Conservation (phyloP, 2,329 filamentous ascomycete species). For the Volutella citrinella region DNA sequence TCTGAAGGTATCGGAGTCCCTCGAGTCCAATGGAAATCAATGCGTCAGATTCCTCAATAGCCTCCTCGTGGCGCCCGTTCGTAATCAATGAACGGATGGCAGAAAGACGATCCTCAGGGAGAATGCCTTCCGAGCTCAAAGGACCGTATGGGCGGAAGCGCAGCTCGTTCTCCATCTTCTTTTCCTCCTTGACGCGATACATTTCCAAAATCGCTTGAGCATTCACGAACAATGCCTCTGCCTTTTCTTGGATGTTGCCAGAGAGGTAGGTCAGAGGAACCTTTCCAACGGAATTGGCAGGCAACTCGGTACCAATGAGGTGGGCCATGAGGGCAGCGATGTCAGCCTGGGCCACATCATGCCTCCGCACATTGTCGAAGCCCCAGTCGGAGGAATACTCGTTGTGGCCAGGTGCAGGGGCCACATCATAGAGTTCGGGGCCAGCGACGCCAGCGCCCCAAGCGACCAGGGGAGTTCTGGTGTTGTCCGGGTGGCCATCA, state of each 20-base stretch:
- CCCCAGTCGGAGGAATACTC: conserved; percentile 90
- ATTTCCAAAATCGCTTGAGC: conserved; percentile 87
- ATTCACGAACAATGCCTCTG: conserved; percentile 80
- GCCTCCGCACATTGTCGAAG: conserved; percentile 73
- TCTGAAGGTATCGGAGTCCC: conserved; percentile 90
- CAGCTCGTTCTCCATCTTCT: conserved; percentile 73
- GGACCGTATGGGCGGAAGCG: conserved; percentile 73
- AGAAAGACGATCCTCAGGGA: conserved; percentile 63
- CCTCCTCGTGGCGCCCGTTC: conserved; percentile 64
- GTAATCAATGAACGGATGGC: conserved; percentile 68
- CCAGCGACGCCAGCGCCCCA: conserved; percentile 91
- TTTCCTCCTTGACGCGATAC: conserved; percentile 89
- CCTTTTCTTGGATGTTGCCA: conserved; percentile 71
- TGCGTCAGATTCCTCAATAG: conserved; percentile 73
- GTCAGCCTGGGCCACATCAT: conserved; percentile 93
- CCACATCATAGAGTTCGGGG: conserved; percentile 57
- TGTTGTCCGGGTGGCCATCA: conserved; percentile 96
- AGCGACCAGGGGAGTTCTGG: conserved; percentile 83
- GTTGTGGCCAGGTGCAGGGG: conserved; percentile 76
- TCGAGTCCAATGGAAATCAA: conserved; percentile 75
- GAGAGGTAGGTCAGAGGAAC: conserved; percentile 81
- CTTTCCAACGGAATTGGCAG: conserved; percentile 93
- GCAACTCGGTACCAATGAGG: conserved; percentile 81
- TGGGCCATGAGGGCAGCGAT: conserved; percentile 95
- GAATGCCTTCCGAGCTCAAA: conserved; percentile 61